Evolutionary conservation across 306 rosid genomes (phyloP).

Genomic region (Begonia peltatifolia): DNA sequence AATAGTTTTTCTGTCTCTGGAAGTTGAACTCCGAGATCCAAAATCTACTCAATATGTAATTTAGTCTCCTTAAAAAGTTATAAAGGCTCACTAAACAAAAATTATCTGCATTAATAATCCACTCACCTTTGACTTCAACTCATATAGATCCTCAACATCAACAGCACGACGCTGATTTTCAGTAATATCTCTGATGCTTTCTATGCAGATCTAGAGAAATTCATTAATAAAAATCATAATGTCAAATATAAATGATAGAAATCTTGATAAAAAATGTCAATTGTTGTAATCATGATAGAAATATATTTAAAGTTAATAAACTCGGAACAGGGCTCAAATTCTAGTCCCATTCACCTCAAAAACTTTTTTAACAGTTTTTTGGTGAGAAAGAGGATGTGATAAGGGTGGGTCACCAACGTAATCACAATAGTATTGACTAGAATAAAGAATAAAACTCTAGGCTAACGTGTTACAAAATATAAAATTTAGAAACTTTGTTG

Average conservation of each 20-base stretch:
- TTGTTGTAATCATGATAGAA: too few relatives aligned
- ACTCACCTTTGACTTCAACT: constrained; percentile 63
- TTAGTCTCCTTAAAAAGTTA: constrained; percentile 5
- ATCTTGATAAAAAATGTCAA: neutral
- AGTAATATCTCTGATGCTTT: constrained; percentile 33
- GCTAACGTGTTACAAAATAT: too few relatives aligned
- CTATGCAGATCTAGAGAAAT: constrained; percentile 44
- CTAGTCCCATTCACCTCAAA: too few relatives aligned
- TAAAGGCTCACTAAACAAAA: constrained; percentile 11
- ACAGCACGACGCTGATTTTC: constrained; percentile 32
- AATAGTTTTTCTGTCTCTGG: constrained; percentile 50
- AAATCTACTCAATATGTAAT: constrained; percentile 32
- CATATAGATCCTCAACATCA: constrained; percentile 45
- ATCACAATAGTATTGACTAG: too few relatives aligned
- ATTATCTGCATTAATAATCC: constrained; percentile 7
- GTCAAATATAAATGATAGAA: too few relatives aligned
- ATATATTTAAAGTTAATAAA: too few relatives aligned
- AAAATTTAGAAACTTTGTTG: too few relatives aligned
- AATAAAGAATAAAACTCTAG: too few relatives aligned
- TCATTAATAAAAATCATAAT: neutral
- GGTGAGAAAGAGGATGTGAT: too few relatives aligned
- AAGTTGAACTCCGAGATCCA: constrained; percentile 48
- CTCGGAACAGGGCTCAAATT: too few relatives aligned
- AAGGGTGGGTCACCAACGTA: too few relatives aligned
- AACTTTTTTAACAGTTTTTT: too few relatives aligned